These are phyloP conservation scores for Pugionium dolabratum DNA, from an alignment of 345 rosid genomes.

Conservation along the genomic window DNA sequence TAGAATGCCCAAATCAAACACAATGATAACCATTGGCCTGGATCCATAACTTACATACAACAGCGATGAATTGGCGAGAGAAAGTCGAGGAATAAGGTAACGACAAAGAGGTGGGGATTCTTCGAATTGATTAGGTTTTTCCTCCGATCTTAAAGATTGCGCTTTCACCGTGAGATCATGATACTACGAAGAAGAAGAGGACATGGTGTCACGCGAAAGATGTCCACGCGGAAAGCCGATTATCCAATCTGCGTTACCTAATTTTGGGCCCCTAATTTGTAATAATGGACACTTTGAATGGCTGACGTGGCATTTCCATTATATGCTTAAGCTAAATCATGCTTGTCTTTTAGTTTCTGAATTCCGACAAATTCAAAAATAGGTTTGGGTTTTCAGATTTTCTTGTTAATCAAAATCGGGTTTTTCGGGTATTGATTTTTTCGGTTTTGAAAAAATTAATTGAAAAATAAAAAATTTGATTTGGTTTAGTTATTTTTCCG, in stretches of 20 bases:
- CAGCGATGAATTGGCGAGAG: not conserved
- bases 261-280: not conserved
- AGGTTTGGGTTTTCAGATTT: no score
- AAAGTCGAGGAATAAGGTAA: not conserved
- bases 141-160: not conserved
- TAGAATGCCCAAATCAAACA: not conserved
- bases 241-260: not conserved
- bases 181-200: not conserved
- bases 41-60: slow-evolving; percentile 14
- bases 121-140: not conserved
- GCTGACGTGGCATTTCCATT: slow-evolving; percentile 8
- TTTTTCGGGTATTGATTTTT: no score
- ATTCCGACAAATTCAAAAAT: no score
- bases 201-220: not conserved
- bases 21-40: not conserved
- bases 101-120: not conserved
- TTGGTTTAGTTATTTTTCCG: no score
- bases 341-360: no score
- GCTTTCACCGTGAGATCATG: not conserved
- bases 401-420: no score
- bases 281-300: not conserved
- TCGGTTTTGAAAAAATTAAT: no score
- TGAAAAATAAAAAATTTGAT: no score
- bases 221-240: not conserved
- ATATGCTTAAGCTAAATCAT: not conserved